Base-by-base conservation (phyloP, 257 asterid genomes). In the Przewalskia tangutica region DNA sequence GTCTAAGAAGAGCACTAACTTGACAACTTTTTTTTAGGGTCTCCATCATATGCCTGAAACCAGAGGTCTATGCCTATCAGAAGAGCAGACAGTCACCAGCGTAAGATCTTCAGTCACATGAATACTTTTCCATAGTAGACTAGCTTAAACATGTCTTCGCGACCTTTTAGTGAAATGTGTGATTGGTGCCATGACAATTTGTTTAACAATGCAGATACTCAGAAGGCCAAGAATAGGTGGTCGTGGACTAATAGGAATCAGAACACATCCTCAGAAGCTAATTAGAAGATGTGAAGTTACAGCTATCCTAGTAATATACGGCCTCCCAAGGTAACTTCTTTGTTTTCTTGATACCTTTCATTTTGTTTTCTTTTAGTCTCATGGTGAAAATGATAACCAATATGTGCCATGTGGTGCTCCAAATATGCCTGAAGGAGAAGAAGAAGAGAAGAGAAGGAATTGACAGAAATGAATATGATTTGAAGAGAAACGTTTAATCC, bases 31-130 rank as follows among this genome's bases (percentile, higher is more conserved):
- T 60, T 27, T 50, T 70, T 67, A 97, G 99, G 99, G 98, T 56
- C 89, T 91, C 82, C 99, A 93, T 91, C 98, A 94, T 90, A 90
- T 92, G 95, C 99, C 99, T 27, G 98, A 94, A 87, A 97, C 98
- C 8, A 90, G 99, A 89, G 98, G 99, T 27, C 87, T 97, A 75
- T 97, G 99, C 90, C 90, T 97, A 73, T 94, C 99, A 1, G 99
- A 97, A 83, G 99, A 97, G 93, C 98, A 94, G 87, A 93, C 97
- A 4, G 97, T 94, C 82, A 88, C 95, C 77, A 92, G 98, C 84
- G 98, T 94, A 92, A 86, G 97, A 40, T 77, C 68, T 85, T 51
- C 66, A 44, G 34, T 83, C 80, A 38, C 59, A 59, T 56, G 48
- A 51, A 50, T 23, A 27, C 0, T n/a, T 65, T 64, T 71, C 32